Evolutionary conservation across 805 yeast species (phyloP), one percentile per base, ranked within the genome.

Genomic region (Blastobotrys chiropterorum): DNA sequence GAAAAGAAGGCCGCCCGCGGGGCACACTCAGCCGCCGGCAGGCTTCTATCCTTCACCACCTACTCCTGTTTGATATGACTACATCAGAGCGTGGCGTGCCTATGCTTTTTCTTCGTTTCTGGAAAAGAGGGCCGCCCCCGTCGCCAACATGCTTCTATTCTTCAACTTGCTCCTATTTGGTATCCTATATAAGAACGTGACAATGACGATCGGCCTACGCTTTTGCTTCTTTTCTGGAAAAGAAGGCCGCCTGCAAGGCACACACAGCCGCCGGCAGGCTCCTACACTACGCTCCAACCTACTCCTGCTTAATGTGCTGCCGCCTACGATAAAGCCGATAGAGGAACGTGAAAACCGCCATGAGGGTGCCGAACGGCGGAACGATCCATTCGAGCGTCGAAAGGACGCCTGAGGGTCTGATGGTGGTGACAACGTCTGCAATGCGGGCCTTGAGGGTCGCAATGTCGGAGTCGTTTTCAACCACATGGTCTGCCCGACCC

Each of bases 401-500:
- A 46, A 54, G 26, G 38, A 56, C 38, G 38, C 55, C 46, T 16
- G 45, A 54, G 2, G 86, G 85, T 20, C 62, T 67, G 8, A 78
- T 58, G 7, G 56, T 52, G 1, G 46, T 48, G 0, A 81, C 66
- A 3, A 76, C 58, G 2, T 58, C 51, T 46, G 77, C 80, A 0
- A 85, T 60, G 51, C 73, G 68, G 0, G 56, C 66, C 38, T 74
- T 67, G 15, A 85, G 67, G 2, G 72, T 71, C 1, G 72, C 75
- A 1, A 77, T 34, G 4, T 73, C 63, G 11, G 71, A 67, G 53
- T 79, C 75, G 60, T 94, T 95, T 21, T 82, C 79, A 14, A 95
- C 67, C 1, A 86, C 79, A 39, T 74, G 67, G 59, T 89, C 96
- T 0, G 95, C 82, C 48, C 75, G 71, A 17, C 62, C 61, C 17